phyloP scores from a whole-genome alignment of 441 rosid genomes.

The Jatropha multifida region DNA sequence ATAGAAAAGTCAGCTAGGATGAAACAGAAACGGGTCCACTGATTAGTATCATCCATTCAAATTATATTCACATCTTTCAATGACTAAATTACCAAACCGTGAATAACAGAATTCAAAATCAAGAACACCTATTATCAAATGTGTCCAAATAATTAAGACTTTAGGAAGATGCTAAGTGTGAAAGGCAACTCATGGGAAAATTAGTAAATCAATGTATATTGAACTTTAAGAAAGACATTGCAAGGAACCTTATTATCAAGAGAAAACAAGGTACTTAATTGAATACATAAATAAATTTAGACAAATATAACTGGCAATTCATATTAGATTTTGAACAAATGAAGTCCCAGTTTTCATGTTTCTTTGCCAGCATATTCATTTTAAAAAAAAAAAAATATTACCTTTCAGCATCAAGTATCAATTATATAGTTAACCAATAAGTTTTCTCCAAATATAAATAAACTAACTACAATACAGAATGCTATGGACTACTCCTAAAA shows the following conservation, averaged over 20 bases:
- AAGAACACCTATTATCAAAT: background rate
- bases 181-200: background rate
- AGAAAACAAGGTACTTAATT: background rate
- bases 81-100: background rate
- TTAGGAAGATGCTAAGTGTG: background rate
- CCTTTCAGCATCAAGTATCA: background rate
- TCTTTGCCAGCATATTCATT: background rate
- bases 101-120: background rate
- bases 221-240: background rate
- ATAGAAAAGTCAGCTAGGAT: background rate
- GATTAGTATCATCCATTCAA: background rate
- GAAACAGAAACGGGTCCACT: background rate
- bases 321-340: background rate
- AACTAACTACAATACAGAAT: background rate
- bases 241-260: background rate
- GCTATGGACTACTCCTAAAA: constrained; percentile 8
- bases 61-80: background rate
- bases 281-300: background rate
- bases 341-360: background rate
- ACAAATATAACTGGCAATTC: background rate
- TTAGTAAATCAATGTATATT: background rate
- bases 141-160: background rate
- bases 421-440: background rate
- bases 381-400: background rate
- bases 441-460: background rate